phyloP scores from a whole-genome alignment of 495 filamentous ascomycete species.

The Penicillium maclennaniae region DNA sequence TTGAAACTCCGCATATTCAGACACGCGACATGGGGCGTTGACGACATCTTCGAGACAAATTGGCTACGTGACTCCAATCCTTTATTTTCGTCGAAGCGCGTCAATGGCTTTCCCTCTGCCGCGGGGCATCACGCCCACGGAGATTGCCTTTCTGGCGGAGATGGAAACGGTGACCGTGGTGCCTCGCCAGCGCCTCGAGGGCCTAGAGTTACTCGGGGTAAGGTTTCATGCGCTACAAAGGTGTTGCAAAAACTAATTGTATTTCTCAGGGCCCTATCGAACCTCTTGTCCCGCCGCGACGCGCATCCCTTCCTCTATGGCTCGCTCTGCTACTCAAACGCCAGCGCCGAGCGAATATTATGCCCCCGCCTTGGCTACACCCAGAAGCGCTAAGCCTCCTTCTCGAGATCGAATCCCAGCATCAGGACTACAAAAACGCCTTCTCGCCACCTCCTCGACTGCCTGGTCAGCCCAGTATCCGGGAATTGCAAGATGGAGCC shows the following conservation, averaged over 20 bases:
- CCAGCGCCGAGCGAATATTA: conserved; percentile 89
- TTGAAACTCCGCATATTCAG: not conserved
- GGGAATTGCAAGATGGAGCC: conserved; percentile 23
- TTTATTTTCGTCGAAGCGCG: conserved; percentile 1
- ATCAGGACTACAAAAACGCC: conserved; percentile 48
- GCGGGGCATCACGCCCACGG: conserved; percentile 77
- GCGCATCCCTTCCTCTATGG: conserved; percentile 83
- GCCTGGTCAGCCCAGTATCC: conserved; percentile 41
- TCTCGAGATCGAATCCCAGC: conserved; percentile 73
- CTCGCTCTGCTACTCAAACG: conserved; percentile 95
- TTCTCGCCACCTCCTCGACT: conserved; percentile 74
- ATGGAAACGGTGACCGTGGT: conserved; percentile 93
- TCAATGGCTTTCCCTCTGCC: conserved; percentile 80
- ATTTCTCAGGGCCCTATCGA: conserved; percentile 66
- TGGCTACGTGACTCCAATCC: not conserved
- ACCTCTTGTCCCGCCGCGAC: conserved; percentile 73
- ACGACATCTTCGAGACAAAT: not conserved
- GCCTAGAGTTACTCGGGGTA: conserved; percentile 78
- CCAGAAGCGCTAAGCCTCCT: conserved; percentile 67
- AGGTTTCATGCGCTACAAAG: conserved; percentile 28
- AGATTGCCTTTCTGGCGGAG: conserved; percentile 94
- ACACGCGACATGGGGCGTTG: conserved; percentile 6
- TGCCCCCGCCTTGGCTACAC: conserved; percentile 84
- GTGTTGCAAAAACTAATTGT: conserved; percentile 13
- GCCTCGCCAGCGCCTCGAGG: conserved; percentile 85